Conservation (phyloP, 2,329 filamentous ascomycete genomes). For the Fusarium mangiferae region DNA sequence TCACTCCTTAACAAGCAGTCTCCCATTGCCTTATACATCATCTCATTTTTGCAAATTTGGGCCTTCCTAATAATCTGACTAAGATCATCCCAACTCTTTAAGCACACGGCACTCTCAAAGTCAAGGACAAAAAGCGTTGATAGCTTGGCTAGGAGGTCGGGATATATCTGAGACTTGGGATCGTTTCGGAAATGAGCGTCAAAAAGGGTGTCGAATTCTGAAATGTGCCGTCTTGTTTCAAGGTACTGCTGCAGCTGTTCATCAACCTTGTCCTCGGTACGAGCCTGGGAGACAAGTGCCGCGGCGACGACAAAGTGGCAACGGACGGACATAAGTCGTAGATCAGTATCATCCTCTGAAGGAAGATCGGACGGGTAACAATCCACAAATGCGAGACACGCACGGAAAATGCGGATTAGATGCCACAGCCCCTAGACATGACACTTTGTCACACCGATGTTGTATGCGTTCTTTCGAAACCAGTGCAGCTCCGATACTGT, state of each 20-base stretch:
- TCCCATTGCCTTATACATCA: constrained; percentile 70
- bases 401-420: constrained; percentile 66
- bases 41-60: constrained; percentile 54
- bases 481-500: constrained; percentile 77
- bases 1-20: constrained; percentile 69
- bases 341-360: constrained; percentile 55
- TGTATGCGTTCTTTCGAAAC: constrained; percentile 87
- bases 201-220: constrained; percentile 69
- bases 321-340: constrained; percentile 70
- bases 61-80: constrained; percentile 67
- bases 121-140: constrained; percentile 78
- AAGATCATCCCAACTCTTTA: constrained; percentile 76
- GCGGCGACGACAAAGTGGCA: constrained; percentile 75
- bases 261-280: constrained; percentile 61
- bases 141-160: constrained; percentile 70
- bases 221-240: constrained; percentile 68
- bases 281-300: constrained; percentile 61
- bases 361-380: constrained; percentile 61
- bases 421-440: constrained; percentile 63
- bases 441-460: constrained; percentile 73
- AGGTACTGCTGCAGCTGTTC: constrained; percentile 70
- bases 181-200: constrained; percentile 57
- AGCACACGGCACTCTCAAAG: constrained; percentile 76
- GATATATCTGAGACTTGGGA: constrained; percentile 51
- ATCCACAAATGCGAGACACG: constrained; percentile 63